Conservation (phyloP, 2,329 filamentous ascomycete genomes). For the Cyphellophora europaea region DNA sequence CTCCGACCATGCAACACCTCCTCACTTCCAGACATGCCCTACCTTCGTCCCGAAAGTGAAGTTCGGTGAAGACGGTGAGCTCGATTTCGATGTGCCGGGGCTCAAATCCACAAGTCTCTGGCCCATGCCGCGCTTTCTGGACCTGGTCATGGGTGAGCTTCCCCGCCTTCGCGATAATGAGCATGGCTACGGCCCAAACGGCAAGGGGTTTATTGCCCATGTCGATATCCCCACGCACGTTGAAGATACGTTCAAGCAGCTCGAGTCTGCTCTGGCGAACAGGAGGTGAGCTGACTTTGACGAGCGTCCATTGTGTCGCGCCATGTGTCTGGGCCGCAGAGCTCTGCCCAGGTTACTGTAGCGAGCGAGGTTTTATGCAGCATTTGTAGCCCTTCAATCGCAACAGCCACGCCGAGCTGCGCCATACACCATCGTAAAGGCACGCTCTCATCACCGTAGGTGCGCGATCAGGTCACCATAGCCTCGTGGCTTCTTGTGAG, state of each 20-base stretch:
- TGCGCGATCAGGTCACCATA: no score
- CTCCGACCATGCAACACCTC: conserved; percentile 12
- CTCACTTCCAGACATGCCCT: conserved; percentile 24
- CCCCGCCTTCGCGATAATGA: conserved; percentile 33
- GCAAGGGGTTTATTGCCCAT: conserved; percentile 34
- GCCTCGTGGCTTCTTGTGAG: no score
- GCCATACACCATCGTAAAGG: no score
- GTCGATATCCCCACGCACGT: conserved; percentile 31
- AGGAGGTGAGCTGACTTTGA: neutral
- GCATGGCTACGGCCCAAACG: conserved; percentile 34
- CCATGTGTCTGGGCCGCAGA: no score
- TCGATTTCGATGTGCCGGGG: conserved; percentile 7
- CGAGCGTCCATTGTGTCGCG: no score
- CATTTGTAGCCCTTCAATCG: no score
- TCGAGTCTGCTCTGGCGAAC: neutral
- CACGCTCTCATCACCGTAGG: no score
- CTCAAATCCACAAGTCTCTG: conserved; percentile 23
- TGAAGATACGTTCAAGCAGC: conserved; percentile 24
- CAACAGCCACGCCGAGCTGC: no score
- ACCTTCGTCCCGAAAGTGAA: conserved; percentile 21
- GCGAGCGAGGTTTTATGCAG: no score
- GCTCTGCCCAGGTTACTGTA: no score
- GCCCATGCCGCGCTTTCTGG: conserved; percentile 30
- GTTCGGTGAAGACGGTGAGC: neutral
- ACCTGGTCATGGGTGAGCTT: conserved; percentile 35